Evolutionary conservation across 139 green algal genomes (phyloP).

Genomic region (Chlorella sorokiniana): DNA sequence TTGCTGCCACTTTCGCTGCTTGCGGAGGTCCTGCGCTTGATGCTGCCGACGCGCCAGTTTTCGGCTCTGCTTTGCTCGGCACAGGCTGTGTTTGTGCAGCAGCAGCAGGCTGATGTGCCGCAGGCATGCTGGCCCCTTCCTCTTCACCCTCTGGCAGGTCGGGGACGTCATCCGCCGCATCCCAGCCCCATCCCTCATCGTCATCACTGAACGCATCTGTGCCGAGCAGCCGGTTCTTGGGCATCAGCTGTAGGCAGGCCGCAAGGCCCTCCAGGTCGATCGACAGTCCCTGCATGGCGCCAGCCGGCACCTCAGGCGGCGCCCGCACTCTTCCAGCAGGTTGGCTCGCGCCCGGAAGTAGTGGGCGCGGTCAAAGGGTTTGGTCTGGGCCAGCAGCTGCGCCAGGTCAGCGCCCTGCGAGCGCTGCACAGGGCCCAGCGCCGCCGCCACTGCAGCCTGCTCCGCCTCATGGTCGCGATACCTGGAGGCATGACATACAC

Average conservation of each 20-base stretch:
- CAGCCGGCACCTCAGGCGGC: background rate
- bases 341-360: constrained; percentile 26
- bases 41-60: background rate
- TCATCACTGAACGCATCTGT: constrained; percentile 25
- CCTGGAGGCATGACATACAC: constrained; percentile 10
- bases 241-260: constrained; percentile 19
- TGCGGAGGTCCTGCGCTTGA: background rate
- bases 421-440: constrained; percentile 6
- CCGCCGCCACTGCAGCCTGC: constrained; percentile 10
- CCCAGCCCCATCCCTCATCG: background rate
- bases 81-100: background rate
- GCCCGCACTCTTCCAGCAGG: constrained; percentile 18
- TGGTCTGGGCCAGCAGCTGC: constrained; percentile 18
- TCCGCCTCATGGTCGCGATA: constrained; percentile 22
- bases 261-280: constrained; percentile 36
- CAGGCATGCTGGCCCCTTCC: background rate
- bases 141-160: background rate
- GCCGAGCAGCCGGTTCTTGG: constrained; percentile 12
- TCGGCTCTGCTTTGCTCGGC: background rate
- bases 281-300: constrained; percentile 23
- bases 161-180: background rate
- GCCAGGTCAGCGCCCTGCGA: constrained; percentile 37
- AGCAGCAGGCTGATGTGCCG: background rate
- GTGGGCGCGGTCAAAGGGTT: constrained; percentile 14
- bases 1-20: no score